These are phyloP conservation scores for Seiridium unicorne DNA, from an alignment of 2,329 filamentous ascomycete species.

Conservation along the genomic window DNA sequence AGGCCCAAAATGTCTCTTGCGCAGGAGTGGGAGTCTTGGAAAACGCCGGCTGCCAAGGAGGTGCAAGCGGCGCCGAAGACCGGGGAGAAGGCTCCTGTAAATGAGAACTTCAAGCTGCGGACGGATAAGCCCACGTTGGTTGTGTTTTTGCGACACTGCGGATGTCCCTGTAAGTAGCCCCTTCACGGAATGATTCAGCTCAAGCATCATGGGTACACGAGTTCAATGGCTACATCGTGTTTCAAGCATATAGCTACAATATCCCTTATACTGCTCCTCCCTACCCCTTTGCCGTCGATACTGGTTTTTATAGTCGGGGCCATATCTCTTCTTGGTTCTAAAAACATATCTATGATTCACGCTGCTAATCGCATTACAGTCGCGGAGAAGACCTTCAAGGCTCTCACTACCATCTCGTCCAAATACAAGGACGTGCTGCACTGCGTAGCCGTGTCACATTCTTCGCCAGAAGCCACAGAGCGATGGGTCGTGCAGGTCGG, in stretches of 20 bases:
- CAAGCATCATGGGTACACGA: too few relatives aligned
- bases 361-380: conserved; percentile 38
- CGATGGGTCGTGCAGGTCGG: conserved; percentile 56
- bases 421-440: conserved; percentile 45
- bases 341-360: not conserved
- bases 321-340: not conserved
- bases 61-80: conserved; percentile 47
- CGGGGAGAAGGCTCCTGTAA: conserved; percentile 55
- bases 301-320: not conserved
- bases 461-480: conserved; percentile 48
- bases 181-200: too few relatives aligned
- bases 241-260: not conserved
- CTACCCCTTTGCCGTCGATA: not conserved
- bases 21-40: conserved; percentile 40
- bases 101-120: conserved; percentile 50
- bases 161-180: conserved; percentile 63
- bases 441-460: conserved; percentile 65
- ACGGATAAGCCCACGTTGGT: conserved; percentile 57
- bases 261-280: not conserved
- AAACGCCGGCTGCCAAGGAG: conserved; percentile 37
- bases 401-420: conserved; percentile 50
- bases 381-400: conserved; percentile 64
- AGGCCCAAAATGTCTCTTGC: conserved; percentile 23
- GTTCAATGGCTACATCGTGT: not conserved
- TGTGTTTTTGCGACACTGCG: conserved; percentile 70